phyloP scores from a whole-genome alignment of 2,329 filamentous ascomycete genomes.

The Sporothrix dimorphospora region DNA sequence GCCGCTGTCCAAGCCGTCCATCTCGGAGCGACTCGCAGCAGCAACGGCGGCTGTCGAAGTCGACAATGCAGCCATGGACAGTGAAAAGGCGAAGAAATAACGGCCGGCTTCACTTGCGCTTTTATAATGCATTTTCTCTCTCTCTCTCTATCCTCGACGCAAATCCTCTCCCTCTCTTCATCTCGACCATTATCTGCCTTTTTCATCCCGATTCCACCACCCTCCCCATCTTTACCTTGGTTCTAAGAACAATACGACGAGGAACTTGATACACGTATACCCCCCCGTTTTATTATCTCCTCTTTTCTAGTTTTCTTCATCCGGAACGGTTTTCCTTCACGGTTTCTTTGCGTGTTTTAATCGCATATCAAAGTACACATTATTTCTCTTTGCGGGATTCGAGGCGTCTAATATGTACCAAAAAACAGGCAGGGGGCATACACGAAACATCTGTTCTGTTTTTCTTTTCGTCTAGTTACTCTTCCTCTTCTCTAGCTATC shows the following conservation, averaged over 20 bases:
- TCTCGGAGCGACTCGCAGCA: neutral
- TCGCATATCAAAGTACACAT: neutral
- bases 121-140: neutral
- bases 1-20: slow-evolving; percentile 9
- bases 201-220: neutral
- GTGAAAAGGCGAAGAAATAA: neutral
- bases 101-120: neutral
- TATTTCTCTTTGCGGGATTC: neutral
- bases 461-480: neutral
- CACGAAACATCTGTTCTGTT: slow-evolving; percentile 1
- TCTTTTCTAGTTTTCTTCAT: neutral
- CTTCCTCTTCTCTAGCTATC: neutral
- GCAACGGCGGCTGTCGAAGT: neutral
- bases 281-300: slow-evolving; percentile 16
- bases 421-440: neutral
- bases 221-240: neutral
- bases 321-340: neutral
- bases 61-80: neutral
- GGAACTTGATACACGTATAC: slow-evolving; percentile 25
- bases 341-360: no score
- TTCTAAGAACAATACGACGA: slow-evolving; percentile 9
- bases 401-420: slow-evolving; percentile 7
- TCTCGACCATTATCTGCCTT: neutral
- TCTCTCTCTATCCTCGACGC: neutral
- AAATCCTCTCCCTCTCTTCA: neutral